phyloP scores from a whole-genome alignment of 176 grass and related monocot genomes.

The Chloris gayana region DNA sequence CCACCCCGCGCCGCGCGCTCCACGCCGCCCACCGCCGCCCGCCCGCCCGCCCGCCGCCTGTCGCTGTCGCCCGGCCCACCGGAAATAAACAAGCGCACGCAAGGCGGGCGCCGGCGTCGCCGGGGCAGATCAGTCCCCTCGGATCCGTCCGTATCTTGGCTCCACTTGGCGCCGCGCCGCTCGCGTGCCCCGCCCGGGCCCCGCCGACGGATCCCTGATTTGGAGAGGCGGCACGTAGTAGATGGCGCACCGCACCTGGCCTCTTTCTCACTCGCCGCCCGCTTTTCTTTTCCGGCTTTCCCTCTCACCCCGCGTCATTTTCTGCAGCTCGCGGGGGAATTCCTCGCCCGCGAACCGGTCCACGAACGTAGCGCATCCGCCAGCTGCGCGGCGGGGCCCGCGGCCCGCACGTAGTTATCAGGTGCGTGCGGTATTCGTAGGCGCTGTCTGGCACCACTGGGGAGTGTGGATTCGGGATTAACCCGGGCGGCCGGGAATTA shows the following conservation, averaged over 20 bases:
- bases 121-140: conserved; percentile 1
- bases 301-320: conserved; percentile 20
- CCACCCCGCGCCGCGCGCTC: conserved; percentile 41
- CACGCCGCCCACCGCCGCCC: conserved; percentile 33
- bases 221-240: conserved; percentile 53
- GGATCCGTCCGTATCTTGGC: conserved; percentile 31
- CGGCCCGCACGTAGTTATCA: not conserved
- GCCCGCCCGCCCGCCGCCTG: conserved; percentile 21
- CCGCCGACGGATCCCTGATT: conserved; percentile 23
- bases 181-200: conserved; percentile 13
- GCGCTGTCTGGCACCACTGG: not conserved
- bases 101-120: conserved; percentile 44
- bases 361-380: conserved; percentile 1
- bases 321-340: not conserved
- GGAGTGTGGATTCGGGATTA: not conserved
- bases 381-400: conserved; percentile 8
- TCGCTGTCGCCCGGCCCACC: not conserved
- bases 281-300: not conserved
- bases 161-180: conserved; percentile 50
- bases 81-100: not conserved
- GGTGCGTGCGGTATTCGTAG: conserved; percentile 14
- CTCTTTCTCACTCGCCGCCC: not conserved
- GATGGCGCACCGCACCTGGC: conserved; percentile 6
- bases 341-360: not conserved
- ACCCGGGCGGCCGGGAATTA: not conserved